Percentiles rank a stretch among this genome's conserved stretches.
Evolutionary conservation across 2,329 filamentous ascomycete genomes (phyloP).

Genomic region (Periconia digitata): DNA sequence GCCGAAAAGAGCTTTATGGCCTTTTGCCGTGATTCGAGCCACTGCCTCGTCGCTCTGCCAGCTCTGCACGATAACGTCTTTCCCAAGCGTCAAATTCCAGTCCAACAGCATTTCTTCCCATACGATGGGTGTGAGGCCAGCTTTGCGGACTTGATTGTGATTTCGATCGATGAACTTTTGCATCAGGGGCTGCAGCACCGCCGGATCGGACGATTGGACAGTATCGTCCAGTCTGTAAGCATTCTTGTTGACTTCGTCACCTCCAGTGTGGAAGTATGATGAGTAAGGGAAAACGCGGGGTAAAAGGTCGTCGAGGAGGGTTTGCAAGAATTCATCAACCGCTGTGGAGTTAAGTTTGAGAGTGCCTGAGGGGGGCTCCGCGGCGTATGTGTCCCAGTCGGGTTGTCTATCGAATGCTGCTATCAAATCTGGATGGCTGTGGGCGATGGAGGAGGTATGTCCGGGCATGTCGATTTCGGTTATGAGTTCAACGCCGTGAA

Average conservation of each 20-base stretch:
- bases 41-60: conserved; percentile 71
- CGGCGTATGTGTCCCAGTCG: conserved; percentile 55
- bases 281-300: conserved; percentile 63
- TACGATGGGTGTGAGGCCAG: conserved; percentile 71
- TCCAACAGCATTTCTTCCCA: conserved; percentile 86
- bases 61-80: conserved; percentile 74
- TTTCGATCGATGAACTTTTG: conserved; percentile 75
- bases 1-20: conserved; percentile 72
- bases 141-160: conserved; percentile 64
- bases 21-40: conserved; percentile 59
- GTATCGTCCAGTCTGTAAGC: conserved; percentile 71
- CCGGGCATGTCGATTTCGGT: conserved; percentile 82
- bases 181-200: conserved; percentile 71
- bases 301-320: conserved; percentile 72
- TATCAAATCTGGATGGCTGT: conserved; percentile 71
- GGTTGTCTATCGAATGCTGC: conserved; percentile 61
- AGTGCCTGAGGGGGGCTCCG: conserved; percentile 61
- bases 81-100: conserved; percentile 74
- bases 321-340: conserved; percentile 72
- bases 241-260: conserved; percentile 82
- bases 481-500: conserved; percentile 70
- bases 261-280: conserved; percentile 80
- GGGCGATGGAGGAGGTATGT: conserved; percentile 69
- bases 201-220: conserved; percentile 65
- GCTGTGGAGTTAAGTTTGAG: conserved; percentile 74